Evolutionary conservation across 345 rosid genomes (phyloP), one percentile per base, ranked within the genome.

Genomic region (Brassica cretica): DNA sequence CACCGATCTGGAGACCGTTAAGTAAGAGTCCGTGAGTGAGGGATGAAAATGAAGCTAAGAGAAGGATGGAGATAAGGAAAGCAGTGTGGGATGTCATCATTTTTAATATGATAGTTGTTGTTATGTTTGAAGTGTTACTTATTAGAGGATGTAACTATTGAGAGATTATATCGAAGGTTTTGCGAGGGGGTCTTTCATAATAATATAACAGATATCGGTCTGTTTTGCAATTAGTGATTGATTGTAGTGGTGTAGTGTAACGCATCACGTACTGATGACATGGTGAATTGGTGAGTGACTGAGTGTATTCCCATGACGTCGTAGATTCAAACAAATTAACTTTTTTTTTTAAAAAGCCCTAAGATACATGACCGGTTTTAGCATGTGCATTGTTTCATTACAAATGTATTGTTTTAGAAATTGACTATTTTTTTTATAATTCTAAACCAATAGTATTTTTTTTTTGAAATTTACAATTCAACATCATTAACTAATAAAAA

Each of bases 1-100:
- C 67, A 2, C 14, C 37, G 66, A 74, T 74, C 6, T 4, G 64
- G 64, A 65, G 78, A 14, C 78, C 78, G 66, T 65, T 56, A 37
- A 75, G 78, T 66, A 24, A 55, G 72, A 75, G 72, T 37, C 78
- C 78, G 8, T 37, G 78, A 9, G 71, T 65, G 29, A 11, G 58
- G 41, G 66, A 3, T 55, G 66, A 55, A 25, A 66, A 24, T 35
- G 78, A 75, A 21, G 64, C 55, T 3, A 75, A 12, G 39, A 75
- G 37, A 35, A 75, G 65, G 66, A 75, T 66, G 15, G 71, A 6
- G 72, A 65, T 53, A 27, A 75, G 64, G 66, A 75, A 56, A 55
- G 29, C 41, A 8, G 39, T n/a, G 27, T 66, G 53, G 16, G 41
- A 56, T n/a, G 71, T 75, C 72, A 55, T 66, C 78, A 75, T 75